These are phyloP conservation scores for Tolypocladium sp. DNA, from an alignment of 2,329 filamentous ascomycete species.

Conservation along the genomic window DNA sequence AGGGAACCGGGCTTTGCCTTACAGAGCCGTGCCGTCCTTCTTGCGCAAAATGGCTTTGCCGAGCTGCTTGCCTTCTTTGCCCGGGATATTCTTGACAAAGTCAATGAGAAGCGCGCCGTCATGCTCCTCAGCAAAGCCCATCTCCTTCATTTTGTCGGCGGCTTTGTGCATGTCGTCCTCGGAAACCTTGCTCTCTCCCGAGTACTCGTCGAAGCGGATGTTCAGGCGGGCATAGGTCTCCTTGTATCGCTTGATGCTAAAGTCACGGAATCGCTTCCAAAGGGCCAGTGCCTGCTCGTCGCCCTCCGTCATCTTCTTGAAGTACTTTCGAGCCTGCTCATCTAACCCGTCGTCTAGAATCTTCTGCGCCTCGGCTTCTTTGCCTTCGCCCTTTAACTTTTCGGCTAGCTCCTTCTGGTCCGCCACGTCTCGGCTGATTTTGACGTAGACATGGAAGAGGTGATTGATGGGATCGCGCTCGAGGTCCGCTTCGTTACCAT, in stretches of 20 bases:
- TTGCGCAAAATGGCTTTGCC: conserved; percentile 62
- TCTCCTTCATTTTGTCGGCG: conserved; percentile 53
- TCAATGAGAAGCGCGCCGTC: conserved; percentile 66
- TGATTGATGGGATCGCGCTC: conserved; percentile 58
- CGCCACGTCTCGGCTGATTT: conserved; percentile 52
- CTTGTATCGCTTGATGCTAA: conserved; percentile 33
- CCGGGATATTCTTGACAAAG: conserved; percentile 57
- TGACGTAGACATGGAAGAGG: conserved; percentile 58
- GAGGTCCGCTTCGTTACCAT: conserved; percentile 55
- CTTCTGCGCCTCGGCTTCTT: conserved; percentile 24
- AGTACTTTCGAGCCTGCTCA: conserved; percentile 44
- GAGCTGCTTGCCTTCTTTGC: conserved; percentile 59
- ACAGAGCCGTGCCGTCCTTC: conserved; percentile 66
- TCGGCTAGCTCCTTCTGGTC: conserved; percentile 52
- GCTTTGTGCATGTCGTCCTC: conserved; percentile 57
- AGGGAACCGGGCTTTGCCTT: not conserved
- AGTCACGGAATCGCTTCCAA: conserved; percentile 45
- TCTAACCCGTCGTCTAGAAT: conserved; percentile 29
- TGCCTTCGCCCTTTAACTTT: conserved; percentile 29
- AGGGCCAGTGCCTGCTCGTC: conserved; percentile 42
- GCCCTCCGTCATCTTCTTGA: conserved; percentile 49
- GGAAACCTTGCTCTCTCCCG: conserved; percentile 65
- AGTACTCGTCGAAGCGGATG: conserved; percentile 61
- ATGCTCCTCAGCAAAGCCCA: conserved; percentile 57
- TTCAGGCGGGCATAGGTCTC: conserved; percentile 62